Evolutionary conservation across 176 grass and related monocot genomes (phyloP).

Genomic region (maize (Zea mays)): DNA sequence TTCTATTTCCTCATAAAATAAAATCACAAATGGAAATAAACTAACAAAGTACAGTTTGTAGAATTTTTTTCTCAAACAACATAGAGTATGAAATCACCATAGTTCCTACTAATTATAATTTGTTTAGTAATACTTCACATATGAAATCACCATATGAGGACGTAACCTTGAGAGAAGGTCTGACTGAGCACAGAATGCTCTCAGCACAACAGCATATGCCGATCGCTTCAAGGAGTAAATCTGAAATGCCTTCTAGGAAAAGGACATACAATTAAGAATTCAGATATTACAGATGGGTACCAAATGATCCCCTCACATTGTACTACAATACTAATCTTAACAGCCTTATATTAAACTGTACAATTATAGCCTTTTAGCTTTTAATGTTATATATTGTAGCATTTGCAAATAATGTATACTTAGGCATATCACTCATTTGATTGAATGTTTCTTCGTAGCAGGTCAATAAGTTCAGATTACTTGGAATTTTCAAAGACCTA

Average conservation of each 20-base stretch:
- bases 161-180: no score
- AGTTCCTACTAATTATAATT: no score
- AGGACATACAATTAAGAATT: not conserved
- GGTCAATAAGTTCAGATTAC: not conserved
- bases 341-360: not conserved
- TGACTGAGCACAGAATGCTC: no score
- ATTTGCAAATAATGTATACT: slow-evolving; percentile 11
- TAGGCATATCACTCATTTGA: not conserved
- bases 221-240: no score
- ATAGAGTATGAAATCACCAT: no score
- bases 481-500: not conserved
- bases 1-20: no score
- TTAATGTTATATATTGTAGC: not conserved
- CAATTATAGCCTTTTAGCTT: not conserved
- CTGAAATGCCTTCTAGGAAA: not conserved
- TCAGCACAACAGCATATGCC: no score
- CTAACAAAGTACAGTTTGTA: no score
- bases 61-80: no score
- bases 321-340: not conserved
- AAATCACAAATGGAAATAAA: no score
- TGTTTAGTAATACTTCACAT: no score
- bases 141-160: no score
- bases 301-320: not conserved
- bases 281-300: not conserved
- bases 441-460: not conserved